phyloP scores from a whole-genome alignment of 306 rosid species.

The Dryas octopetala region DNA sequence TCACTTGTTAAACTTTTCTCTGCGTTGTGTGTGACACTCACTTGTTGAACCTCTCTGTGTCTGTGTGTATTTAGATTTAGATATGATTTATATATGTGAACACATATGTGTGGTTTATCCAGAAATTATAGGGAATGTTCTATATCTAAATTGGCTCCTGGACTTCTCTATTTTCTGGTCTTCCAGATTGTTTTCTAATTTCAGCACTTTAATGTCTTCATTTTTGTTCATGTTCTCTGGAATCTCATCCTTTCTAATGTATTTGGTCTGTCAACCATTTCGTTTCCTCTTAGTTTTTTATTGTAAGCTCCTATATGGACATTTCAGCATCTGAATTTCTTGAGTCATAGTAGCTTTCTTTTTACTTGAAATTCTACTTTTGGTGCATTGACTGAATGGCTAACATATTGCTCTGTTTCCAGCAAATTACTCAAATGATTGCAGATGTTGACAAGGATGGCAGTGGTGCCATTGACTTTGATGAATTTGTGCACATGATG shows the following conservation, averaged over 20 bases:
- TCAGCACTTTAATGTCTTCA: neutral
- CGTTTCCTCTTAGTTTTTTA: too few species aligned
- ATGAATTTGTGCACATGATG: slow-evolving; percentile 93
- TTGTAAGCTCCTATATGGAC: neutral
- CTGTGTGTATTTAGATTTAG: neutral
- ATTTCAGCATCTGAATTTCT: neutral
- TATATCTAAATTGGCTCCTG: neutral
- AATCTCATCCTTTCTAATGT: neutral
- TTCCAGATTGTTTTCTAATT: neutral
- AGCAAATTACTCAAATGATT: slow-evolving; percentile 94
- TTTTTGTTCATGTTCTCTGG: neutral
- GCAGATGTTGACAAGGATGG: slow-evolving; percentile 99
- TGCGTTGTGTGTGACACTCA: neutral
- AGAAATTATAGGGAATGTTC: neutral
- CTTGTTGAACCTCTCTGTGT: neutral
- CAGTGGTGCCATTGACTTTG: slow-evolving; percentile 93
- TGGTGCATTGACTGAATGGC: slow-evolving; percentile 20
- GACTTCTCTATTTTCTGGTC: neutral
- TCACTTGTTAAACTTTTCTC: neutral
- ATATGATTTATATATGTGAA: neutral
- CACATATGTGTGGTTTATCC: neutral
- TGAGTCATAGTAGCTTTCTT: neutral
- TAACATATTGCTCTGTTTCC: slow-evolving; percentile 40
- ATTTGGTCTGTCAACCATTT: too few species aligned
- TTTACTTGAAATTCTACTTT: neutral